Conservation (phyloP, 140 eudicot genomes). For the Erigeron philadelphicus region DNA sequence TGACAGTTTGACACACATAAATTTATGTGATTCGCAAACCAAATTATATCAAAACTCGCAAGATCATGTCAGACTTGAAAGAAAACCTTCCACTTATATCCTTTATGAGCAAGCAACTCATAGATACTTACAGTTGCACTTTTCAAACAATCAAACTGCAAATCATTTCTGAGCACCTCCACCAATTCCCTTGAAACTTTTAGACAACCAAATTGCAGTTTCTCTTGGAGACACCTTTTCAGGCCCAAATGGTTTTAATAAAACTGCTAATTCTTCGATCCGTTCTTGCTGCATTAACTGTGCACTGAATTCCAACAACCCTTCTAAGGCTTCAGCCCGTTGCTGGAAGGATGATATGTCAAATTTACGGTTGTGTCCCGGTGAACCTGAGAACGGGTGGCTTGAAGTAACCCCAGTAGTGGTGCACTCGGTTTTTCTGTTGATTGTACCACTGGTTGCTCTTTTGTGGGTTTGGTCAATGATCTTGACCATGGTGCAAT, state of each 20-base stretch:
- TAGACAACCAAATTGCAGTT: slow-evolving; percentile 93
- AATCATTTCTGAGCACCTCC: slow-evolving; percentile 23
- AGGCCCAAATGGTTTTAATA: slow-evolving; percentile 84
- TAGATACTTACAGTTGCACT: slow-evolving; percentile 20
- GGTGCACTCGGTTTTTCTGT: slow-evolving; percentile 37
- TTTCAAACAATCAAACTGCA: slow-evolving; percentile 1
- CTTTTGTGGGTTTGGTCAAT: slow-evolving; percentile 31
- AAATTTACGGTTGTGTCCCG: slow-evolving; percentile 40
- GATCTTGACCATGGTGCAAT: slow-evolving; percentile 57
- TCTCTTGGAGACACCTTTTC: slow-evolving; percentile 94
- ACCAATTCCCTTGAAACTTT: slow-evolving; percentile 71
- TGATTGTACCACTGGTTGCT: slow-evolving; percentile 12
- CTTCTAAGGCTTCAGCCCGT: slow-evolving; percentile 93
- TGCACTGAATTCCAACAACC: slow-evolving; percentile 92
- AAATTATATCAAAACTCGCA: slow-evolving; percentile 1
- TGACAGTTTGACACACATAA: neutral
- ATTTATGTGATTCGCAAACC: neutral
- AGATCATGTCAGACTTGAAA: slow-evolving; percentile 20
- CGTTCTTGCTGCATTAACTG: slow-evolving; percentile 80
- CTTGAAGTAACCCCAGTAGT: slow-evolving; percentile 24
- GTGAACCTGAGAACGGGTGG: slow-evolving; percentile 45
- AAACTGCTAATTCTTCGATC: slow-evolving; percentile 68
- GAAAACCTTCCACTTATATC: slow-evolving; percentile 14
- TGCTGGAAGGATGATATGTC: slow-evolving; percentile 82
- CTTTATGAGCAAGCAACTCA: slow-evolving; percentile 42